Evolutionary conservation across 2,329 filamentous ascomycete species (phyloP).

Genomic region (Cladophialophora carrionii): DNA sequence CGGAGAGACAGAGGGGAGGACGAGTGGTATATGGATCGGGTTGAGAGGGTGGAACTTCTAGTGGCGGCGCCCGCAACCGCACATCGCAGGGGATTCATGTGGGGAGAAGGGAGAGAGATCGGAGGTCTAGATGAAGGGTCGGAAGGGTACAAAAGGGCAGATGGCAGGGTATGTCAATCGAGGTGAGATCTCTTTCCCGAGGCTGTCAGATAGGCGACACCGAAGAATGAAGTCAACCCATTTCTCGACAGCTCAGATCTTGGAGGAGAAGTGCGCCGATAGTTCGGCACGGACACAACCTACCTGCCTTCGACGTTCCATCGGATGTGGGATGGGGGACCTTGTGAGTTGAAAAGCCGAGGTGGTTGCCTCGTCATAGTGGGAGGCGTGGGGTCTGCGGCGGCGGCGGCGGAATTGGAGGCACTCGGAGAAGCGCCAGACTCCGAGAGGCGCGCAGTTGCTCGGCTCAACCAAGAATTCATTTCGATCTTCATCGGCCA

Average conservation of each 20-base stretch:
- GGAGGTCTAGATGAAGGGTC: conserved; percentile 11
- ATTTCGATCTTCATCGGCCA: background rate
- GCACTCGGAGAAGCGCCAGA: background rate
- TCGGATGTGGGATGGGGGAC: conserved; percentile 12
- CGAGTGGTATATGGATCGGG: conserved; percentile 13
- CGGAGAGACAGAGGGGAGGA: conserved; percentile 25
- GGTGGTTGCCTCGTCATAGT: background rate
- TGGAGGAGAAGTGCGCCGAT: conserved; percentile 14
- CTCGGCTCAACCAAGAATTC: background rate
- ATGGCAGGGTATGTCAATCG: background rate
- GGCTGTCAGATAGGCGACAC: conserved; percentile 3
- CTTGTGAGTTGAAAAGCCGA: conserved; percentile 17
- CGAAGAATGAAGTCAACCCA: conserved; percentile 3
- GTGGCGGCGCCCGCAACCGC: conserved; percentile 31
- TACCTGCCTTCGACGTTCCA: conserved; percentile 5
- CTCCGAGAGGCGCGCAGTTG: background rate
- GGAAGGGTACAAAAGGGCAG: conserved; percentile 7
- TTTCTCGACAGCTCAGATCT: conserved; percentile 6
- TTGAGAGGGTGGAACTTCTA: conserved; percentile 22
- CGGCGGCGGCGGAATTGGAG: background rate
- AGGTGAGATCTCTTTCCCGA: conserved; percentile 8
- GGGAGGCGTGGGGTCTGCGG: conserved; percentile 1
- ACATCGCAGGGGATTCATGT: conserved; percentile 32
- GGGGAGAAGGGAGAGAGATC: conserved; percentile 7
- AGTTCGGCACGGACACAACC: conserved; percentile 6